phyloP scores from a whole-genome alignment of 176 grass and related monocot genomes.

The Zea luxurians region DNA sequence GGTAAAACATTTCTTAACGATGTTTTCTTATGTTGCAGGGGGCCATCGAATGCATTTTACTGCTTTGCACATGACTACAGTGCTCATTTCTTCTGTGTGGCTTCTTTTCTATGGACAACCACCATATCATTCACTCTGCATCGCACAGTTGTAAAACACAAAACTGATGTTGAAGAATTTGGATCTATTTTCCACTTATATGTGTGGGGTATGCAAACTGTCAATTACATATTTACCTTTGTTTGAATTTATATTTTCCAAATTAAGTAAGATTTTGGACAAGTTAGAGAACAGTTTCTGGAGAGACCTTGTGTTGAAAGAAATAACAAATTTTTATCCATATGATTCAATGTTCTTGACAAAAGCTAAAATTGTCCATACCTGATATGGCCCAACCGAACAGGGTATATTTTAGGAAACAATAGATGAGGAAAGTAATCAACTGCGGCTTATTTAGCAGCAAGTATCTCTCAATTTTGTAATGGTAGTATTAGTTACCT shows the following conservation, averaged over 20 bases:
- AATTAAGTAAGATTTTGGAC: conserved; percentile 30
- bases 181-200: conserved; percentile 91
- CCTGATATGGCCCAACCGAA: too few relatives aligned
- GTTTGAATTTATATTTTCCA: conserved; percentile 9
- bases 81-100: conserved; percentile 89
- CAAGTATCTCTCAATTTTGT: too few relatives aligned
- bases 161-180: conserved; percentile 96
- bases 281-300: background rate
- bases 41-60: conserved; percentile 84
- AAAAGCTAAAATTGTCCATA: background rate
- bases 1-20: conserved; percentile 9
- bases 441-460: too few relatives aligned
- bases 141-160: conserved; percentile 94
- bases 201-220: conserved; percentile 77
- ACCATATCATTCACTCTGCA: conserved; percentile 94
- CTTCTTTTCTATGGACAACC: conserved; percentile 97
- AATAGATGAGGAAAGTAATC: too few relatives aligned
- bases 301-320: background rate
- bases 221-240: conserved; percentile 1
- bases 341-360: background rate
- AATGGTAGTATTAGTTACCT: too few relatives aligned
- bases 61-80: conserved; percentile 96
- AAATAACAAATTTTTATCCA: conserved; percentile 11
- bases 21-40: conserved; percentile 49
- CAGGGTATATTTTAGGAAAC: too few relatives aligned